A percentile compares a stretch with the other conserved stretches of the same genome.
Evolutionary conservation across 1,284 basidiomycete genomes (phyloP).

Genomic region (Moesziomyces globuligerus): DNA sequence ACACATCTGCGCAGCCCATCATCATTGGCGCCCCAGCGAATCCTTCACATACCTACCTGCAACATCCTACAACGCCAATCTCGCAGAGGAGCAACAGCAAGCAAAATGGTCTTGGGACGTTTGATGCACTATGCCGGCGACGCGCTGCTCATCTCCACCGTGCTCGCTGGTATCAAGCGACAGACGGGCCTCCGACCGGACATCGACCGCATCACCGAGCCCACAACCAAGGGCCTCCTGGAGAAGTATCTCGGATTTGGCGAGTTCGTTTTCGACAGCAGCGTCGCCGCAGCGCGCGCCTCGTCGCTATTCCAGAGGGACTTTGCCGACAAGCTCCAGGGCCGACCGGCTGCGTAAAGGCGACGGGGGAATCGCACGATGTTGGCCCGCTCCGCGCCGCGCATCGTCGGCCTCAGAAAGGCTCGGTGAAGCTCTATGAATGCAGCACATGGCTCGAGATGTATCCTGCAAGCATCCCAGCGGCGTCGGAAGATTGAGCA

Average conservation of each 20-base stretch:
- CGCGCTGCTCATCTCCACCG: constrained; percentile 84
- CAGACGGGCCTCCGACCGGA: constrained; percentile 69
- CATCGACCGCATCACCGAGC: constrained; percentile 69
- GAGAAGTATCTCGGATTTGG: constrained; percentile 86
- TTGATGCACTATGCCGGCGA: constrained; percentile 86
- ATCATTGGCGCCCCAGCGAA: constrained; percentile 2
- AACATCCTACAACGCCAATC: too few relatives aligned
- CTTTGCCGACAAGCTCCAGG: constrained; percentile 17
- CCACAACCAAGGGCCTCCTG: constrained; percentile 78
- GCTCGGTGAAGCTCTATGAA: background rate
- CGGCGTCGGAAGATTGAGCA: too few relatives aligned
- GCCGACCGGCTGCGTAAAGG: constrained; percentile 6
- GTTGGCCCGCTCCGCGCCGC: background rate
- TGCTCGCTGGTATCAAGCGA: constrained; percentile 89
- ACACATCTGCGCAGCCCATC: too few relatives aligned
- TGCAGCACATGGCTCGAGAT: too few relatives aligned
- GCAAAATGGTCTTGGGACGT: constrained; percentile 72
- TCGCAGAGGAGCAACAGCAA: background rate
- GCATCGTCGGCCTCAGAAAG: background rate
- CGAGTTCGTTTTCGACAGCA: constrained; percentile 80
- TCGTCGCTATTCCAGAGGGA: constrained; percentile 50
- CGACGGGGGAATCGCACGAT: too few relatives aligned
- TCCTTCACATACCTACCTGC: background rate
- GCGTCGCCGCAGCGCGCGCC: constrained; percentile 54
- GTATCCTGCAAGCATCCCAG: too few relatives aligned